Evolutionary conservation across 495 filamentous ascomycete species (phyloP).

Genomic region (Neurospora sp.): DNA sequence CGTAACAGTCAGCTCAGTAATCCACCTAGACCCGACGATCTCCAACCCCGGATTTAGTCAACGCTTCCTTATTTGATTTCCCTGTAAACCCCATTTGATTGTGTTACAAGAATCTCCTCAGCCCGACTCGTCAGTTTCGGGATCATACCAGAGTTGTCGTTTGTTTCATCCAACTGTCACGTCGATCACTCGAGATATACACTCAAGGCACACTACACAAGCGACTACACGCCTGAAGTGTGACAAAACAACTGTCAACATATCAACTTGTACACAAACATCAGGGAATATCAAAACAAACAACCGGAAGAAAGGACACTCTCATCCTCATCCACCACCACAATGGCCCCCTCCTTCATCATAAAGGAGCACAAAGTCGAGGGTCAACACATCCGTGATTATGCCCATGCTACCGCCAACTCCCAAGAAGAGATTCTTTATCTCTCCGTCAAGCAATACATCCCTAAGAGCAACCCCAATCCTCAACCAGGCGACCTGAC

Average conservation of each 20-base stretch:
- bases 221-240: neutral
- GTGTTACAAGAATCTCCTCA: neutral
- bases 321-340: neutral
- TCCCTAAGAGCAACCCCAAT: slow-evolving; percentile 52
- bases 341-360: slow-evolving; percentile 20
- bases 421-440: slow-evolving; percentile 54
- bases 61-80: neutral
- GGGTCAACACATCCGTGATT: slow-evolving; percentile 65
- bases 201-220: neutral
- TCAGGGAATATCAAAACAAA: neutral
- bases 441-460: slow-evolving; percentile 77
- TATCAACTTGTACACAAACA: neutral
- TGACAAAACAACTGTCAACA: neutral
- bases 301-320: neutral
- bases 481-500: slow-evolving; percentile 67
- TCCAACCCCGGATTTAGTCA: neutral
- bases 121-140: neutral
- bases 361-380: slow-evolving; percentile 51
- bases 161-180: neutral
- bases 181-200: neutral
- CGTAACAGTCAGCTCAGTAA: neutral
- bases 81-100: neutral
- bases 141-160: neutral
- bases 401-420: slow-evolving; percentile 51
- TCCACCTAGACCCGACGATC: neutral